A percentile compares a stretch with the other conserved stretches of the same genome.
phyloP scores from a whole-genome alignment of 164 flowering plant species.

The Tetrastigma voinierianum region DNA sequence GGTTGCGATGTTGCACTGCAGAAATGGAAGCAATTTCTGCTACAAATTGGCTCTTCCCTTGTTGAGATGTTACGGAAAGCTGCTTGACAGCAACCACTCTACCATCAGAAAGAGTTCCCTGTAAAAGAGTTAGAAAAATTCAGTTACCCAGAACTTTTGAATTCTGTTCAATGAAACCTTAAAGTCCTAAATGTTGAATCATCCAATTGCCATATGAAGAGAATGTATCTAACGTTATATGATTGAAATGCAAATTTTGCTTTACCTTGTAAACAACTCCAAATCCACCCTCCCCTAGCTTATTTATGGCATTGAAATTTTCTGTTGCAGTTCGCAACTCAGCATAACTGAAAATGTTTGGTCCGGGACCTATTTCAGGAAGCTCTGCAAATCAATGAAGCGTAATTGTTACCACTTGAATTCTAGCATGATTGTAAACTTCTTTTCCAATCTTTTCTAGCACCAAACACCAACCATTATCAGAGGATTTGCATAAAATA shows the following conservation, averaged over 20 bases:
- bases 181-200: no score
- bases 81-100: slow-evolving; percentile 22
- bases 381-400: no score
- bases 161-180: no score
- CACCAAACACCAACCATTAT: no score
- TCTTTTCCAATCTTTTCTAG: no score
- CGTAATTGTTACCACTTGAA: no score
- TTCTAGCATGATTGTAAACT: no score
- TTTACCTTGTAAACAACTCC: slow-evolving; percentile 19
- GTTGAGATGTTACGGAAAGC: slow-evolving; percentile 24
- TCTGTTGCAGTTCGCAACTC: slow-evolving; percentile 10
- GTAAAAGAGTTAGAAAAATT: not conserved
- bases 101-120: slow-evolving; percentile 32
- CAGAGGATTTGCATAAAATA: no score
- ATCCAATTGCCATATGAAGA: not conserved
- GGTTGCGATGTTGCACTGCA: slow-evolving; percentile 36
- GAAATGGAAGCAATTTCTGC: slow-evolving; percentile 29
- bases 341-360: no score
- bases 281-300: slow-evolving; percentile 23
- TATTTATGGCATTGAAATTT: slow-evolving; percentile 15
- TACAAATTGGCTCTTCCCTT: slow-evolving; percentile 27
- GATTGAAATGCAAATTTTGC: no score
- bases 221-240: not conserved
- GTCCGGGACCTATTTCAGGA: no score
- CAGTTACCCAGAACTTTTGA: no score